Conservation (phyloP, 176 grass and related monocot species). For the Phyllostachys edulis region DNA sequence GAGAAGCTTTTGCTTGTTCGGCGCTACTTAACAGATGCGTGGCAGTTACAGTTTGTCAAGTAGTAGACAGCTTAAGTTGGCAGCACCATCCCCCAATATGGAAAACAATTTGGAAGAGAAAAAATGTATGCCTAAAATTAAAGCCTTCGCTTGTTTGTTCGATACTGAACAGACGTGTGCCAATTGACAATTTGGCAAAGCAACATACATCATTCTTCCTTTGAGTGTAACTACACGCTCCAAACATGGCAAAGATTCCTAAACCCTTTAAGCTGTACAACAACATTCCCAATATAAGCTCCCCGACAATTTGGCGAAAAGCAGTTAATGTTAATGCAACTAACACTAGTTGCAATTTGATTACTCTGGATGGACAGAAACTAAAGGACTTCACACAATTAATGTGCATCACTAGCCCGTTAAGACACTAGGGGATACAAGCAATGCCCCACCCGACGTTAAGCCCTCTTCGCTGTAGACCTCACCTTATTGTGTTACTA, state of each 20-base stretch:
- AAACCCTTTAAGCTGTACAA: constrained; percentile 2
- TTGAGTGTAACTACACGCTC: neutral
- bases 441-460: neutral
- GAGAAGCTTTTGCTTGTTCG: neutral
- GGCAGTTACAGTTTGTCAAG: neutral
- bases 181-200: constrained; percentile 13
- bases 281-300: neutral
- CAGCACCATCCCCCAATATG: neutral
- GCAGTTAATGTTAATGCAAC: neutral
- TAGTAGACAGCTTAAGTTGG: neutral
- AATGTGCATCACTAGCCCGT: neutral
- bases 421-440: neutral
- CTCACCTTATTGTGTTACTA: neutral
- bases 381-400: constrained; percentile 4
- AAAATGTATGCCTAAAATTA: neutral
- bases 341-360: neutral
- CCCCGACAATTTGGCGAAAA: neutral
- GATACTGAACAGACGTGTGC: neutral
- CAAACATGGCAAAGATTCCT: constrained; percentile 25
- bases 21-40: neutral
- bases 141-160: neutral
- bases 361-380: neutral
- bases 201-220: neutral
- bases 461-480: neutral
- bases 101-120: neutral